phyloP scores from a whole-genome alignment of 768 basidiomycete genomes.

The Lenzites betulinus region DNA sequence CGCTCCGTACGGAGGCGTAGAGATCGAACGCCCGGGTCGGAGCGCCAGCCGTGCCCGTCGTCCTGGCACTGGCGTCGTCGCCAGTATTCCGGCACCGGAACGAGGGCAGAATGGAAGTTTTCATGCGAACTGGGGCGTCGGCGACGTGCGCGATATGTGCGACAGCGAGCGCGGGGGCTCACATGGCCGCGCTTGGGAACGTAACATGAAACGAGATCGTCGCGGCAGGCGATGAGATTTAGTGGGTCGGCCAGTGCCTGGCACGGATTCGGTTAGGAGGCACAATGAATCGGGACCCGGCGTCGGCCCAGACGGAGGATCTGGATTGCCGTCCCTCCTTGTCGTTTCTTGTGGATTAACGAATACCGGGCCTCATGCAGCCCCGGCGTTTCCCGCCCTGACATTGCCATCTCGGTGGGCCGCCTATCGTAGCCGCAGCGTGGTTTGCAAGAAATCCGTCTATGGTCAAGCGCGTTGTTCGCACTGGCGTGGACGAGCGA shows the following conservation, averaged over 20 bases:
- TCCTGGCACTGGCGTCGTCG: slow-evolving; percentile 3
- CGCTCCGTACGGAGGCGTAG: slow-evolving; percentile 6
- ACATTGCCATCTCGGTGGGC: background rate
- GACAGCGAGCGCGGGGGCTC: slow-evolving; percentile 1
- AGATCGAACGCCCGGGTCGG: background rate
- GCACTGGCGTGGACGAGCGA: background rate
- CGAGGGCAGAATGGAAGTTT: slow-evolving; percentile 13
- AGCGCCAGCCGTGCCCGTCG: slow-evolving; percentile 4
- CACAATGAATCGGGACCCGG: slow-evolving; percentile 13
- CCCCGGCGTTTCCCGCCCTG: background rate
- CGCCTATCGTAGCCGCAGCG: background rate
- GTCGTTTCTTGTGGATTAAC: background rate
- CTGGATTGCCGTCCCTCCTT: slow-evolving; percentile 4
- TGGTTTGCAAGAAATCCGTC: slow-evolving; percentile 1
- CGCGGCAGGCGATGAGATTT: slow-evolving; percentile 2
- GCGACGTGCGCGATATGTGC: background rate
- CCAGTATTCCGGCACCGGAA: background rate
- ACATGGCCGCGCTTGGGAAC: slow-evolving; percentile 1
- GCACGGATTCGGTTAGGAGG: slow-evolving; percentile 3
- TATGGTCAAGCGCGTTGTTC: slow-evolving; percentile 9
- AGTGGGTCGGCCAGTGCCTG: background rate
- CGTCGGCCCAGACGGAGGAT: background rate
- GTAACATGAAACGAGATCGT: slow-evolving; percentile 1
- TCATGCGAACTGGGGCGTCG: slow-evolving; percentile 2
- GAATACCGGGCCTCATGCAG: slow-evolving; percentile 1